Base-by-base conservation (phyloP, 2,329 filamentous ascomycete species). In the Dothiorella sarmentorum region DNA sequence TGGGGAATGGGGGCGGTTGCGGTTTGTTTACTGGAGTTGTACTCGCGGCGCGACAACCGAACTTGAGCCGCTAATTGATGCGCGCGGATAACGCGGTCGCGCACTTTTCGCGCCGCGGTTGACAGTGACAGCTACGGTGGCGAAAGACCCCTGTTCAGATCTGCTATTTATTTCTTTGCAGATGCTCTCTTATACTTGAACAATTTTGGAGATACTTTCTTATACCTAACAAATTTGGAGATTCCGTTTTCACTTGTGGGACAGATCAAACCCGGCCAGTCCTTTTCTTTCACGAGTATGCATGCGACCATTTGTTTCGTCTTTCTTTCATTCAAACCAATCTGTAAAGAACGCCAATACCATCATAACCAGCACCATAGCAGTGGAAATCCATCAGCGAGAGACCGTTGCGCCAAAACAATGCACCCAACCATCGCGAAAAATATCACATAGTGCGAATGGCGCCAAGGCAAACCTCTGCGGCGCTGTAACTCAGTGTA, bases 1-100 rank as follows among this genome's bases (percentile, higher is more conserved):
- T 20, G 24, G 35, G 22, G n/a, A 22, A 38, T 40, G 15, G 49
- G 31, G 6, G 37, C 9, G 49, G 15, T 53, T 7, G 49, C 27
- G 33, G 24, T 38, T 53, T 53, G 49, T 53, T 53, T 53, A 53
- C 49, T 40, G 49, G 35, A 4, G 5, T 38, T 6, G 20, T 15
- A 18, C 26, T 38, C 40, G 49, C 49, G 49, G 55, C 20, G 43
- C 55, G 43, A 57, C 55, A 57, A 33, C 55, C 55, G 55, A 37
- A 47, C 20, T 57, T 47, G 17, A 33, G 43, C 55, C 55, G 55
- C 38, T 45, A 17, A 17, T 44, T 9, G 24, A 57, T 42, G 55
- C 55, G 55, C 55, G 55, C 55, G 49, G 49, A 35, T 40, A 24
- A 53, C 49, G 49, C 49, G 49, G n/a, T 15, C 47, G 47, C 47